Conservation (phyloP, 305 asterid species). For the Solanum aculeatissimum region DNA sequence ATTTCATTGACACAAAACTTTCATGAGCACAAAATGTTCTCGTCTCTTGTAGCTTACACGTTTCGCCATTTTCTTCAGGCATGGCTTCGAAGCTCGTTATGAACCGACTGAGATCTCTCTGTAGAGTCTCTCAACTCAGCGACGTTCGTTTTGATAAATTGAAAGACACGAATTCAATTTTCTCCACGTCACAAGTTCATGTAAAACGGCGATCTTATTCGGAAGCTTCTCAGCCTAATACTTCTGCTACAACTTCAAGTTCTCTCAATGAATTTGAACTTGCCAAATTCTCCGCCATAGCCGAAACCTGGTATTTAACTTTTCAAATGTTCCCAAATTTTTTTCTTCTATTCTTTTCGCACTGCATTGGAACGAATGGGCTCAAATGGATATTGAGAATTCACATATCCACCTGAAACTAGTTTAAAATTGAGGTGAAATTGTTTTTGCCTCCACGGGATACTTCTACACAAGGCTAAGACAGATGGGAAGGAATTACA, state of each 20-base stretch:
- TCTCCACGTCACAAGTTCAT: not conserved
- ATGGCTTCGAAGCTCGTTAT: conserved; percentile 42
- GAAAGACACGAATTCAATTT: not conserved
- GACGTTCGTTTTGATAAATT: not conserved
- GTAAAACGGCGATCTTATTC: conserved; percentile 28
- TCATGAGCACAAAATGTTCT: not conserved
- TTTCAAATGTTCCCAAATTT: not conserved
- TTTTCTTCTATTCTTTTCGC: not conserved
- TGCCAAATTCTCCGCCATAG: conserved; percentile 56
- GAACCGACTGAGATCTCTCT: conserved; percentile 26
- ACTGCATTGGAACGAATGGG: not conserved
- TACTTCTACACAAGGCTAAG: no score
- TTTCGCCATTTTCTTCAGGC: not conserved
- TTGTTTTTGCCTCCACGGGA: no score
- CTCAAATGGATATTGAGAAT: not conserved
- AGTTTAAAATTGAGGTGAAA: not conserved
- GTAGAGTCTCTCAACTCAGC: not conserved
- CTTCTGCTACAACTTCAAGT: conserved; percentile 11
- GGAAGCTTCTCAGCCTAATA: conserved; percentile 12
- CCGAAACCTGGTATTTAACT: conserved; percentile 51
- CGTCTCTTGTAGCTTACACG: not conserved
- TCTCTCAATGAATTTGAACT: conserved; percentile 71
- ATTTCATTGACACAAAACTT: not conserved
- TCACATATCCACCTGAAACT: not conserved
- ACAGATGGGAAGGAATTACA: no score